Conservation (phyloP, 139 green algal genomes). For the Eudorina sp. region DNA sequence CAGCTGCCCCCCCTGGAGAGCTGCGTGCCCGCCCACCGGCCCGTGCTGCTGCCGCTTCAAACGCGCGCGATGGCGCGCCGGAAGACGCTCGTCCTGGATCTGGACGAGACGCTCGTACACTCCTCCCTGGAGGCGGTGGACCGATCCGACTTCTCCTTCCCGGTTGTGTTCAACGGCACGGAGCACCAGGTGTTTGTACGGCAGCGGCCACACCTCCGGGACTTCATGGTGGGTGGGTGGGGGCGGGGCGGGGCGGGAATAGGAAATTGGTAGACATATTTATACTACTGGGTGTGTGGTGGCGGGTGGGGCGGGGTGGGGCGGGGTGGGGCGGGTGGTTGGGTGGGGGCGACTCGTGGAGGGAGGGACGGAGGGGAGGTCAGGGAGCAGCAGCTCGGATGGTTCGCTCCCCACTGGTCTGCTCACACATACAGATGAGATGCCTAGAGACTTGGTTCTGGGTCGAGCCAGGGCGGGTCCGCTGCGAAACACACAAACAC, state of each 20-base stretch:
- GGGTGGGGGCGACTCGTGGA: no score
- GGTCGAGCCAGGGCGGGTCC: no score
- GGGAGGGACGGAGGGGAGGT: no score
- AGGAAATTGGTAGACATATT: no score
- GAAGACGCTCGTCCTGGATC: constrained; percentile 95
- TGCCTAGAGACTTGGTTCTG: no score
- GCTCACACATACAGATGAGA: no score
- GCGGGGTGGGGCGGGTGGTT: no score
- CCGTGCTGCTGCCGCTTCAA: constrained; percentile 49
- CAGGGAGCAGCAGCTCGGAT: no score
- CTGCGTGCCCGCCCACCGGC: constrained; percentile 46
- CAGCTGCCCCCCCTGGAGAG: constrained; percentile 52
- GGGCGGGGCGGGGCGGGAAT: neutral
- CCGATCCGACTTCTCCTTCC: constrained; percentile 84
- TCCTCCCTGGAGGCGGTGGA: constrained; percentile 93
- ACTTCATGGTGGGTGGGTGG: constrained; percentile 84
- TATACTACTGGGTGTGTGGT: no score
- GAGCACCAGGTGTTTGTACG: constrained; percentile 94
- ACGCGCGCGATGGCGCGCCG: constrained; percentile 54
- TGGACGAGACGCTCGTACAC: constrained; percentile 99
- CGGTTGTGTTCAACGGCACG: constrained; percentile 85
- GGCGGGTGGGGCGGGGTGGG: no score
- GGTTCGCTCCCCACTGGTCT: no score
- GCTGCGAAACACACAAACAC: no score
- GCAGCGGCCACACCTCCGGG: constrained; percentile 93